phyloP scores from a whole-genome alignment of 139 green algal species.

The Asterochloris erici region DNA sequence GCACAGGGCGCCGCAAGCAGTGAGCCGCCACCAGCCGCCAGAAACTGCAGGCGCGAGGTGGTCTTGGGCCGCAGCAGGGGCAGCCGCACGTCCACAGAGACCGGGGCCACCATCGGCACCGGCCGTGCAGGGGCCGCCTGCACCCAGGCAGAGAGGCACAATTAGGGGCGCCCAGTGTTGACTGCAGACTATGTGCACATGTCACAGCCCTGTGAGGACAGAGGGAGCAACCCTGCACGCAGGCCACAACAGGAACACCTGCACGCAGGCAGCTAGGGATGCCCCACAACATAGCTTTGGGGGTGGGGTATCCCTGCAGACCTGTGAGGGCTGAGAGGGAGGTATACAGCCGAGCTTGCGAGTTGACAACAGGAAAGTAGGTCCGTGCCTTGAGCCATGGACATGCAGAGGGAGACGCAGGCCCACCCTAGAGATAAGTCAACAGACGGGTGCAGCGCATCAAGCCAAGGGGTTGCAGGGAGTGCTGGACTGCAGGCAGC shows the following conservation, averaged over 20 bases:
- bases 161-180: conserved; percentile 1
- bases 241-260: background rate
- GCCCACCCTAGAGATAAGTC: no score
- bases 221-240: background rate
- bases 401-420: no score
- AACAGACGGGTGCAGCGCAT: no score
- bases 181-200: background rate
- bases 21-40: conserved; percentile 45
- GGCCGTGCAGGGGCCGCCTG: background rate
- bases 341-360: no score
- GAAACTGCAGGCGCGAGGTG: conserved; percentile 32
- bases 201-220: conserved; percentile 5
- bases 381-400: no score
- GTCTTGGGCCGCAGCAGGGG: conserved; percentile 57
- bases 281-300: no score
- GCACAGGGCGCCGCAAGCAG: conserved; percentile 52
- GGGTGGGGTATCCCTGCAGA: no score
- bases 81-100: conserved; percentile 45
- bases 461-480: no score
- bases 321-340: no score
- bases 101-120: conserved; percentile 7
- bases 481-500: no score
- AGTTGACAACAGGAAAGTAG: no score
- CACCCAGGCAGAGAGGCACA: background rate
- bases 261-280: background rate